Percentiles rank a stretch among this genome's conserved stretches.
phyloP scores from a whole-genome alignment of 768 basidiomycete species.

The Naganishia kalamii region DNA sequence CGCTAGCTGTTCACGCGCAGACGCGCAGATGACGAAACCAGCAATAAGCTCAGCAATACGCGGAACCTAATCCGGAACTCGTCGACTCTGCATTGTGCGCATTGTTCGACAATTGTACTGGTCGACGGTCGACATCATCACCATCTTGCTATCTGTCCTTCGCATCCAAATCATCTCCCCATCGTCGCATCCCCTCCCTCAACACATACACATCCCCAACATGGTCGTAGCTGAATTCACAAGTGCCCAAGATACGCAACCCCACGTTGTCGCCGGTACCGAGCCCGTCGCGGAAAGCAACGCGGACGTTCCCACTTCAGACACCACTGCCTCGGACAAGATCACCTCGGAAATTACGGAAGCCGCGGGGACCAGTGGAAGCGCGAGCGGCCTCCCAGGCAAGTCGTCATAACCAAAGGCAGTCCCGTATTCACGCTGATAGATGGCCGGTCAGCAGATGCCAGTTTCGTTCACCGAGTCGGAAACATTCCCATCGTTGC shows the following conservation, averaged over 20 bases:
- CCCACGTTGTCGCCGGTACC: neutral
- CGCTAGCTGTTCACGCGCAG: too few relatives aligned
- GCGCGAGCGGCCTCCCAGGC: neutral
- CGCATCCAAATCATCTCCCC: too few relatives aligned
- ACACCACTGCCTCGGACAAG: neutral
- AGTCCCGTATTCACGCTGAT: neutral
- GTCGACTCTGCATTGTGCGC: too few relatives aligned
- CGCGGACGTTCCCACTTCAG: neutral
- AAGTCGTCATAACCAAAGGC: neutral
- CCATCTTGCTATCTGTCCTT: too few relatives aligned
- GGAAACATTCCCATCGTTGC: constrained; percentile 42
- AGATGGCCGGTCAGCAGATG: constrained; percentile 23
- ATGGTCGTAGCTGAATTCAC: constrained; percentile 16
- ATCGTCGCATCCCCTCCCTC: neutral
- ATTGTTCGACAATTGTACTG: too few relatives aligned
- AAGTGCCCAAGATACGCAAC: constrained; percentile 1
- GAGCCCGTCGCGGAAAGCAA: neutral
- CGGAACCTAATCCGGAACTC: too few relatives aligned
- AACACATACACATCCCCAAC: neutral
- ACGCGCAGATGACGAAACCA: too few relatives aligned
- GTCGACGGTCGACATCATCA: too few relatives aligned
- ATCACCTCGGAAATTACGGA: neutral
- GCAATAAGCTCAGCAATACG: too few relatives aligned
- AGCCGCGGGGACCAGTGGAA: neutral
- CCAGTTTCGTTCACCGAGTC: constrained; percentile 42